Conservation (phyloP, 192 early-diverging fungal species). For the Linnemannia hyalina region DNA sequence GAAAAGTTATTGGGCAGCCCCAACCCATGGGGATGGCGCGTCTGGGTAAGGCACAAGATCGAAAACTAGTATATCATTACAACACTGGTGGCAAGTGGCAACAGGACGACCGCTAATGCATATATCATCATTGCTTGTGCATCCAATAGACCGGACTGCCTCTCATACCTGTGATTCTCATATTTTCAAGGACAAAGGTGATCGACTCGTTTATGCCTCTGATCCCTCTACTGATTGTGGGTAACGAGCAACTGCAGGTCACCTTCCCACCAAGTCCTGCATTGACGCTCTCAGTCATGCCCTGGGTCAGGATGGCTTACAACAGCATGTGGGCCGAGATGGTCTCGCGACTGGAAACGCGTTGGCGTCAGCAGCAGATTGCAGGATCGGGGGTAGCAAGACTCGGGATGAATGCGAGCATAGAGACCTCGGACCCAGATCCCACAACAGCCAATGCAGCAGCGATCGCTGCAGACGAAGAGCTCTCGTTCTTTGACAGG, state of each 20-base stretch:
- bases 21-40: conserved; percentile 71
- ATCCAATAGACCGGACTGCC: conserved; percentile 53
- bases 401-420: conserved; percentile 47
- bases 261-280: conserved; percentile 74
- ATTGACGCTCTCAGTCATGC: conserved; percentile 70
- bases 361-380: conserved; percentile 66
- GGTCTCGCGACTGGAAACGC: conserved; percentile 66
- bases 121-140: neutral
- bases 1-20: conserved; percentile 66
- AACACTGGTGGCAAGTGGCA: too few species aligned
- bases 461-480: conserved; percentile 55
- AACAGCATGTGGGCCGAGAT: conserved; percentile 66
- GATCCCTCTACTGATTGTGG: conserved; percentile 68
- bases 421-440: conserved; percentile 41
- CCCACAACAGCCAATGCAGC: conserved; percentile 21
- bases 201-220: conserved; percentile 73
- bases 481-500: conserved; percentile 68
- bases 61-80: neutral
- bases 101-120: neutral
- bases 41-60: conserved; percentile 66
- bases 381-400: conserved; percentile 41
- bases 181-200: conserved; percentile 70
- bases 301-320: conserved; percentile 72
- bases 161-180: conserved; percentile 72
- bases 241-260: conserved; percentile 66